These are phyloP conservation scores for Calonectria leucothoes DNA, from an alignment of 2,329 filamentous ascomycete species.

Conservation along the genomic window DNA sequence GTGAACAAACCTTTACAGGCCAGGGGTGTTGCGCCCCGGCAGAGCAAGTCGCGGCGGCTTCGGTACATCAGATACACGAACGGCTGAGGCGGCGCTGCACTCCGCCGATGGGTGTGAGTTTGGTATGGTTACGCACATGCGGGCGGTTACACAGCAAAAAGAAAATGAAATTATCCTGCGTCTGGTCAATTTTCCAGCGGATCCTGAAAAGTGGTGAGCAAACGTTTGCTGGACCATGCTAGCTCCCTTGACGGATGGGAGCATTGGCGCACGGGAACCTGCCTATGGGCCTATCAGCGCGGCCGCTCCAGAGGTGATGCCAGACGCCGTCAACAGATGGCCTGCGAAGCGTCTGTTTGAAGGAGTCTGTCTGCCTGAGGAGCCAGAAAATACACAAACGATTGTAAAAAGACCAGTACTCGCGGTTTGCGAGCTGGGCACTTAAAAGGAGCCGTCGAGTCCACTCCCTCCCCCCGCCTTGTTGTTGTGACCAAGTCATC, in stretches of 20 bases:
- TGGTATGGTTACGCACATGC: background rate
- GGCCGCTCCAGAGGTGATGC: background rate
- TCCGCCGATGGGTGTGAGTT: background rate
- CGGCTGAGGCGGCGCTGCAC: too few relatives aligned
- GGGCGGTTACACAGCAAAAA: background rate
- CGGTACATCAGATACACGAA: background rate
- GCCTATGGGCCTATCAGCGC: background rate
- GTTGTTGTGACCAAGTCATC: background rate
- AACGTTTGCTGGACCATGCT: background rate
- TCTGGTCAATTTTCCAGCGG: background rate
- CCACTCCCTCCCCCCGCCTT: background rate
- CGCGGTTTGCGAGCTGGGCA: background rate
- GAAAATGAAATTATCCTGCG: background rate
- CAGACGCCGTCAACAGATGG: background rate
- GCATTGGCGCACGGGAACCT: background rate
- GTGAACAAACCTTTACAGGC: background rate
- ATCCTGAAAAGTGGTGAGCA: background rate
- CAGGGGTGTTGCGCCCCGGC: background rate
- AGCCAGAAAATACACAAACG: background rate
- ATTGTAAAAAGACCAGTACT: background rate
- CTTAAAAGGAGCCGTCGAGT: background rate
- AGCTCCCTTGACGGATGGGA: background rate
- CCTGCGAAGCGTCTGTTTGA: background rate
- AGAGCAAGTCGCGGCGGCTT: background rate
- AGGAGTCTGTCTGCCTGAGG: background rate